Percentiles rank a stretch among this genome's conserved stretches.
Conservation (phyloP, 345 rosid species). For the Syzygium aromaticum region DNA sequence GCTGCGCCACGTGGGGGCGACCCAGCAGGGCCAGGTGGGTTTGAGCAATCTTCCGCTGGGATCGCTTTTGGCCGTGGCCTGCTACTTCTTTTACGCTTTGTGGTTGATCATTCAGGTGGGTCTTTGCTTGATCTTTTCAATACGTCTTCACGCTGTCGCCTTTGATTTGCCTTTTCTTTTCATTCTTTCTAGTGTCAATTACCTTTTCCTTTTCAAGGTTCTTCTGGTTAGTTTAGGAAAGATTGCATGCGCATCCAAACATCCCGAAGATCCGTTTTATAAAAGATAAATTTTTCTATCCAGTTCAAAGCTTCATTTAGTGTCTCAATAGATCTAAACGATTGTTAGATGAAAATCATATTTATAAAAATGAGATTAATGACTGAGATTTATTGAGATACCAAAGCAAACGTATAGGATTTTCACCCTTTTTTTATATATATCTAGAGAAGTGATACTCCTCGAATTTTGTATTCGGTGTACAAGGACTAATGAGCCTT, state of each 20-base stretch:
- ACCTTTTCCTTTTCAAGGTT: neutral
- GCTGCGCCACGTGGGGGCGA: neutral
- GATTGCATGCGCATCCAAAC: neutral
- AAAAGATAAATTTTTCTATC: neutral
- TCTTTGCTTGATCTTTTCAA: constrained; percentile 7
- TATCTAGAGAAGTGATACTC: too few species aligned
- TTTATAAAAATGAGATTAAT: too few species aligned
- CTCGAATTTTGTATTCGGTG: too few species aligned
- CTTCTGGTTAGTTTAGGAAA: neutral
- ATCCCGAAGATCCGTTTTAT: neutral
- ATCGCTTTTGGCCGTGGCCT: constrained; percentile 3
- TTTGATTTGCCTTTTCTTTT: neutral
- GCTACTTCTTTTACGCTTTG: constrained; percentile 15
- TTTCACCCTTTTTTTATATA: too few species aligned
- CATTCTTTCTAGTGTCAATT: neutral
- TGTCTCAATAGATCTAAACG: neutral
- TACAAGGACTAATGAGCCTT: too few species aligned
- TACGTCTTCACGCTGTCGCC: neutral
- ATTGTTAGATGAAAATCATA: neutral
- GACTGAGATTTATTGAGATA: neutral
- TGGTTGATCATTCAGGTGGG: constrained; percentile 36
- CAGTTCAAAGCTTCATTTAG: neutral
- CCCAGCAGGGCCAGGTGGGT: neutral
- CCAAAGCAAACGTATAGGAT: neutral
- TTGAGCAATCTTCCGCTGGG: constrained; percentile 6